phyloP scores from a whole-genome alignment of 176 grass and related monocot species.

The Oryza officinalis region DNA sequence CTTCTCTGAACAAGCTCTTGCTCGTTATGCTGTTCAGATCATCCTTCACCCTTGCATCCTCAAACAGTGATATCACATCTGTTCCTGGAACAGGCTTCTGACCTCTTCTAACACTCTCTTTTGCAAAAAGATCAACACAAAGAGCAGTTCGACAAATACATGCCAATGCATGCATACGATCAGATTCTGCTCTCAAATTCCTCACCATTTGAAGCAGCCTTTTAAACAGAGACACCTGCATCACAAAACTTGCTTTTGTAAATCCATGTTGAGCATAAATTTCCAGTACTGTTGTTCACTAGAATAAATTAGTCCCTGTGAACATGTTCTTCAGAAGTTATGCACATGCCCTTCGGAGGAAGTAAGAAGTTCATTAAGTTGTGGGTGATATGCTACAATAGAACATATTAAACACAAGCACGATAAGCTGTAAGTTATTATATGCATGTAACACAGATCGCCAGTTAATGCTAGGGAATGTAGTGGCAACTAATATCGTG shows the following conservation, averaged over 20 bases:
- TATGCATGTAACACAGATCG: slow-evolving; percentile 11
- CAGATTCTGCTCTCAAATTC: slow-evolving; percentile 94
- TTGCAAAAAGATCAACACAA: slow-evolving; percentile 99
- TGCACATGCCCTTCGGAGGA: not conserved
- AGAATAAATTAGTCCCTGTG: not conserved
- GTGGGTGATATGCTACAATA: not conserved
- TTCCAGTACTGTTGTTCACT: not conserved
- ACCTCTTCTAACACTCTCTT: slow-evolving; percentile 92
- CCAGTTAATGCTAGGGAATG: slow-evolving; percentile 8
- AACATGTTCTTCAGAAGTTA: slow-evolving; percentile 27
- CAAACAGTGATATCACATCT: slow-evolving; percentile 92
- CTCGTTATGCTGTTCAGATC: slow-evolving; percentile 83
- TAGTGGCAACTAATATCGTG: not conserved
- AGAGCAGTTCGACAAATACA: slow-evolving; percentile 95
- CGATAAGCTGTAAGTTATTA: not conserved
- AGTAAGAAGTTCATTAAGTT: slow-evolving; percentile 2
- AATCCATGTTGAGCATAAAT: slow-evolving; percentile 21
- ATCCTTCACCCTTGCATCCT: slow-evolving; percentile 93
- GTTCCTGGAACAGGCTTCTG: slow-evolving; percentile 94
- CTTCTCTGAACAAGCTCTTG: slow-evolving; percentile 96
- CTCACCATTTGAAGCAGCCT: slow-evolving; percentile 94
- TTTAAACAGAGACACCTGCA: slow-evolving; percentile 93
- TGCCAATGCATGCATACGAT: slow-evolving; percentile 92
- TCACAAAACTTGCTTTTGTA: slow-evolving; percentile 18
- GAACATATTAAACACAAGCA: not conserved